A percentile compares a stretch with the other conserved stretches of the same genome.
Conservation (phyloP, 1,284 basidiomycete species). For the Retiboletus flavoniger region DNA sequence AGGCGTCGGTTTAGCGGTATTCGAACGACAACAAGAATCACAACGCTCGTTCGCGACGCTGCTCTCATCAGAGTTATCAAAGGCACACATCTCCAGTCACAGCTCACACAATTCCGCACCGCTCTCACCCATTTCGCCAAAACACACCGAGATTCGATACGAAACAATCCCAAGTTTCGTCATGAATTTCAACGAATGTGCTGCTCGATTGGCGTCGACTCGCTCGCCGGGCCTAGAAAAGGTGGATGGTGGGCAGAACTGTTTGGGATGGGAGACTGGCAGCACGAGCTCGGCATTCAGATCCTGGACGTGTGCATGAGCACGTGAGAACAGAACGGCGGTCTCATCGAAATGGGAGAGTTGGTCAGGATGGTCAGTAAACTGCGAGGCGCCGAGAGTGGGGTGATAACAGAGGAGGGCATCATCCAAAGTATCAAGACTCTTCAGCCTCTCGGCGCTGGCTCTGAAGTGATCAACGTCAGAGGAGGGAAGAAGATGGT, state of each 20-base stretch:
- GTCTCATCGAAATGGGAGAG: conserved; percentile 87
- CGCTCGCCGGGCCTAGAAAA: conserved; percentile 79
- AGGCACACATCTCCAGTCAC: conserved; percentile 77
- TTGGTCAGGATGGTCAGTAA: conserved; percentile 76
- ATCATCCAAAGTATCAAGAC: conserved; percentile 84
- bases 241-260: conserved; percentile 91
- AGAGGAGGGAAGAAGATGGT: conserved; percentile 67
- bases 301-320: conserved; percentile 95
- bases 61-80: conserved; percentile 78
- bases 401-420: conserved; percentile 78
- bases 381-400: conserved; percentile 67
- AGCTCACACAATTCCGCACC: conserved; percentile 82
- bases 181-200: conserved; percentile 98
- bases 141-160: conserved; percentile 83
- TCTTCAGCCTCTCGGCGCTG: conserved; percentile 83
- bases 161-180: conserved; percentile 82
- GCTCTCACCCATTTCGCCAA: conserved; percentile 81
- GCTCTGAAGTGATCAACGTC: conserved; percentile 82
- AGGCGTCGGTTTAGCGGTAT: conserved; percentile 73
- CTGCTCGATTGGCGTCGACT: conserved; percentile 91
- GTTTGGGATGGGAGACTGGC: conserved; percentile 90
- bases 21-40: conserved; percentile 71
- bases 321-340: conserved; percentile 86
- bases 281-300: conserved; percentile 94
- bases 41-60: conserved; percentile 78